Evolutionary conservation across 192 early-diverging fungal genomes (phyloP).

Genomic region (Gamsiella multidivaricata): DNA sequence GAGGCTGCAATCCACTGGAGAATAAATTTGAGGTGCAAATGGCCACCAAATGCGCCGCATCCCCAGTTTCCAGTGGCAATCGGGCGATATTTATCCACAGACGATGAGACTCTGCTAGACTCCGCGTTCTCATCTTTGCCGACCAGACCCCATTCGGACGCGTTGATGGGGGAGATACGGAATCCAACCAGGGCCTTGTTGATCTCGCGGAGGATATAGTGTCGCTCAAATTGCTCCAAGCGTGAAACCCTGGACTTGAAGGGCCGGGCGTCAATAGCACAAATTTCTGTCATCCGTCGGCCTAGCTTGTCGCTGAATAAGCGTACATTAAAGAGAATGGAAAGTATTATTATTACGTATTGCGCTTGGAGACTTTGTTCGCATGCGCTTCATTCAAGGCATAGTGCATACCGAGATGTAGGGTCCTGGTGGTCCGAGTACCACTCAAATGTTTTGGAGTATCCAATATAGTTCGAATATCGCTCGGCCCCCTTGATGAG

Average conservation of each 20-base stretch:
- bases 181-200: slow-evolving; percentile 43
- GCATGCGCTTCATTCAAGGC: no score
- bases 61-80: slow-evolving; percentile 55
- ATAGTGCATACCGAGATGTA: slow-evolving; percentile 20
- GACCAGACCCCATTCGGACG: slow-evolving; percentile 43
- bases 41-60: slow-evolving; percentile 53
- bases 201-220: slow-evolving; percentile 34
- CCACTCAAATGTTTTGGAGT: slow-evolving; percentile 52
- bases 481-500: slow-evolving; percentile 45
- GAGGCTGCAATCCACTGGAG: slow-evolving; percentile 52
- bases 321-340: not conserved
- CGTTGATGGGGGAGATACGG: slow-evolving; percentile 33
- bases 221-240: slow-evolving; percentile 38
- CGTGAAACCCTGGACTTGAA: slow-evolving; percentile 44
- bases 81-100: slow-evolving; percentile 2
- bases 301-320: slow-evolving; percentile 35
- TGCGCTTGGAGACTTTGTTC: no score
- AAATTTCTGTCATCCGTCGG: slow-evolving; percentile 34
- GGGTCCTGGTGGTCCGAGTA: slow-evolving; percentile 34
- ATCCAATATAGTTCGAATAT: slow-evolving; percentile 48
- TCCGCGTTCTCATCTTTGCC: not conserved
- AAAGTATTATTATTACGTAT: not conserved
- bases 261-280: slow-evolving; percentile 44
- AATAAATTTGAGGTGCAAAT: slow-evolving; percentile 51
- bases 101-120: not conserved